phyloP scores from a whole-genome alignment of 305 asterid genomes.

The Rubia peregrina region DNA sequence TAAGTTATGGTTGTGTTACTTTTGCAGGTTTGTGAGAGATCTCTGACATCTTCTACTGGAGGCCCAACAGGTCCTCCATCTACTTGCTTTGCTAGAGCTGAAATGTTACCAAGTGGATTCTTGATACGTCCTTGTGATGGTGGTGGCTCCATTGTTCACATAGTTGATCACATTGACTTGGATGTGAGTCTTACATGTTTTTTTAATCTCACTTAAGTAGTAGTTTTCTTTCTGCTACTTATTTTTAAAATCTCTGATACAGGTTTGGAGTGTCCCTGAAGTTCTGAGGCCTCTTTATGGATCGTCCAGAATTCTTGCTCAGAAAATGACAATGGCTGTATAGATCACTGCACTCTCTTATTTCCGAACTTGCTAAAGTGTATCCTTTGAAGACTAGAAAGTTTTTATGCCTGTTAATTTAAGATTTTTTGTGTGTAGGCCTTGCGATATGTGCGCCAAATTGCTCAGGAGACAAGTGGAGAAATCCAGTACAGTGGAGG shows the following conservation, averaged over 20 bases:
- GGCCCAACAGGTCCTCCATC: constrained; percentile 83
- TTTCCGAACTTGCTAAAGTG: no score
- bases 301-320: constrained; percentile 86
- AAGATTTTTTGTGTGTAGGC: constrained; percentile 37
- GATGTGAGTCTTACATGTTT: constrained; percentile 42
- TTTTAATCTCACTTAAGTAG: background rate
- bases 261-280: constrained; percentile 96
- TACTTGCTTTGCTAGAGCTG: constrained; percentile 75
- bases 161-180: constrained; percentile 90
- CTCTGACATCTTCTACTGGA: constrained; percentile 66
- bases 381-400: background rate
- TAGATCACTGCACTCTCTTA: constrained; percentile 6
- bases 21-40: constrained; percentile 86
- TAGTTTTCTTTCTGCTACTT: background rate
- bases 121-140: constrained; percentile 95
- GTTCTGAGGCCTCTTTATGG: constrained; percentile 92
- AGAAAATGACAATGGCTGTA: constrained; percentile 96
- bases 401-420: background rate
- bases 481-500: constrained; percentile 76
- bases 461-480: constrained; percentile 83
- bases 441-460: constrained; percentile 74
- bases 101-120: constrained; percentile 92
- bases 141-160: constrained; percentile 88
- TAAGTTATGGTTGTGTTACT: background rate
- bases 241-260: constrained; percentile 12